Evolutionary conservation across 129 eudicot genomes (phyloP), one percentile per base, ranked within the genome.

Genomic region (Centrapalus pauciflorus): DNA sequence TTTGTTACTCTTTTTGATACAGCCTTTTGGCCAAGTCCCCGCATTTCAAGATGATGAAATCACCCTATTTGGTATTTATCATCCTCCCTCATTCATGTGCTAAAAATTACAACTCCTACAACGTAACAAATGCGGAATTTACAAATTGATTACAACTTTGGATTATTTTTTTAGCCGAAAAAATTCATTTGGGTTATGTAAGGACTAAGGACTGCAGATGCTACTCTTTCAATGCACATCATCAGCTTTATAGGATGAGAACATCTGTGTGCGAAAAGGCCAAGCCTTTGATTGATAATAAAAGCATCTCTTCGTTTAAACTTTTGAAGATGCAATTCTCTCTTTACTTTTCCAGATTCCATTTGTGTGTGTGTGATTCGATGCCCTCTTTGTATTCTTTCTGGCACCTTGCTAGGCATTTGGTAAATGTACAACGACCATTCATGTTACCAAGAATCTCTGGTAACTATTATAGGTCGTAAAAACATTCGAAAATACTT

Each of bases 1-100:
- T 50, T 2, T 55, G 8, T 73, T 48, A 43, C 23, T 54, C 11
- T 67, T 62, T 55, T 21, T 61, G 30, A 14, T 57, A 55, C 86
- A 89, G 96, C 96, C 96, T 6, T 89, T 89, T 74, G 96, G 96
- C 9, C 96, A 83, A 79, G 96, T 89, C 48, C 96, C 96, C 12
- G 95, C 88, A 16, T 89, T 85, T 76, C 81, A 89, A 71, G 96
- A 86, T 67, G 95, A 82, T 40, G 72, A 75, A 81, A 79, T 83
- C 54, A 76, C 90, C 64, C 80, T 89, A 7, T 85, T 89, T 45
- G 96, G 95, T 86, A 85, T 28, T 76, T 21, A 46, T 29, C 51
- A 4, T 1, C 0, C 0, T 1, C 16, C 38, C 13, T 26, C 7
- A 19, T 38, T 12, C 6, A 2, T 34, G 7, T 64, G 38, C n/a